A percentile compares a stretch with the other conserved stretches of the same genome.
phyloP scores from a whole-genome alignment of 305 asterid genomes.

The Fraxinus velutina region DNA sequence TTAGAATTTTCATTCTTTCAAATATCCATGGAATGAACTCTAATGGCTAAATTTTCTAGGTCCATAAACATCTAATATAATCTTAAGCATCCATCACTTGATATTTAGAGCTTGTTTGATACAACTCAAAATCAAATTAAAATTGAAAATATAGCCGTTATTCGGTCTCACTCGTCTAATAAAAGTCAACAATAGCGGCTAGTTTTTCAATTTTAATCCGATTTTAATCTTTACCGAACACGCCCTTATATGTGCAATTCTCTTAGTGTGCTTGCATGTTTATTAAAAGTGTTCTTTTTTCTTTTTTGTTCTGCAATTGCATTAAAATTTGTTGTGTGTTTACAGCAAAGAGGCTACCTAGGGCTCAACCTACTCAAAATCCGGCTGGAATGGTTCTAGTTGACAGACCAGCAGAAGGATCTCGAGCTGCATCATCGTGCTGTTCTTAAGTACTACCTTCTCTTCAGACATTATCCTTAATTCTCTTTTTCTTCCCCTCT shows the following conservation, averaged over 20 bases:
- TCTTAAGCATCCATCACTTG: not conserved
- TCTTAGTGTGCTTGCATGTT: not conserved
- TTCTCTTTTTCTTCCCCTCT: not conserved
- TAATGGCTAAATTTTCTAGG: not conserved
- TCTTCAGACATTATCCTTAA: not conserved
- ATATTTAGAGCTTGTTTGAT: not conserved
- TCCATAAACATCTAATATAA: not conserved
- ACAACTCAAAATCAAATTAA: no score
- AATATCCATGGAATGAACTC: not conserved
- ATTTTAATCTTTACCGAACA: no score
- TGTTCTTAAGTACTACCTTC: constrained; percentile 36
- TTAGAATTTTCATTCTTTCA: not conserved
- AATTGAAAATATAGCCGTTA: no score
- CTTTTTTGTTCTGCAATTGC: not conserved
- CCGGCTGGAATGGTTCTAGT: constrained; percentile 82
- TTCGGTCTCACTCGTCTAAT: no score
- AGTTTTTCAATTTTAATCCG: no score
- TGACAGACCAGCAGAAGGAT: constrained; percentile 68
- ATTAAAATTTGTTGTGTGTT: not conserved
- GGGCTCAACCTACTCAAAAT: constrained; percentile 70
- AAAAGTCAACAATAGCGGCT: no score
- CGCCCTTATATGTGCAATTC: not conserved
- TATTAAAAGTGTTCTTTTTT: not conserved
- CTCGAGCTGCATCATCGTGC: constrained; percentile 56
- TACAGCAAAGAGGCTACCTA: constrained; percentile 74